Conservation (phyloP, 2,329 filamentous ascomycete genomes). For the Botrytis paeoniae region DNA sequence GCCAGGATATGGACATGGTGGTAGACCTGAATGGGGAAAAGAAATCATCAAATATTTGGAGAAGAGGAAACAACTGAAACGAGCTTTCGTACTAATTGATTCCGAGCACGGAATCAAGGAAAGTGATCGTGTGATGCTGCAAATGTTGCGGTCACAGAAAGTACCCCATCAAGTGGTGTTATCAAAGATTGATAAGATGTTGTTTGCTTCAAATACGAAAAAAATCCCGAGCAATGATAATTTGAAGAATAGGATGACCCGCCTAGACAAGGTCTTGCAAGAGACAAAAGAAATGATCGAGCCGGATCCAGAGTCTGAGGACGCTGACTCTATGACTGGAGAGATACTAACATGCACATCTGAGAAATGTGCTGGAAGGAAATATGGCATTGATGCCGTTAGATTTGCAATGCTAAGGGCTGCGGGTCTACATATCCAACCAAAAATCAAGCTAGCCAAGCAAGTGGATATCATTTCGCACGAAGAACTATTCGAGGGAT, state of each 20-base stretch:
- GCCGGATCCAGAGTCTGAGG: slow-evolving; percentile 38
- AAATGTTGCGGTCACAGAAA: slow-evolving; percentile 51
- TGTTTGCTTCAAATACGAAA: slow-evolving; percentile 38
- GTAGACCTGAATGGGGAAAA: slow-evolving; percentile 58
- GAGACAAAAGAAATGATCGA: slow-evolving; percentile 44
- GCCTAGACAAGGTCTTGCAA: slow-evolving; percentile 42
- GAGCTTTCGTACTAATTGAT: slow-evolving; percentile 64
- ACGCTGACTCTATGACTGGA: slow-evolving; percentile 46
- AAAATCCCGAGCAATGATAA: slow-evolving; percentile 36
- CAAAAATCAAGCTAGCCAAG: slow-evolving; percentile 41
- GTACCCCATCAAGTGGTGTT: slow-evolving; percentile 64
- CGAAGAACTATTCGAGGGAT: slow-evolving; percentile 30
- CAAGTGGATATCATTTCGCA: slow-evolving; percentile 35
- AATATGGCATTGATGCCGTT: slow-evolving; percentile 59
- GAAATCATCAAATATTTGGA: slow-evolving; percentile 68
- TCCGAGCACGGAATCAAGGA: slow-evolving; percentile 60
- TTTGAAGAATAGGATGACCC: slow-evolving; percentile 38
- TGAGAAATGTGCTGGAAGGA: slow-evolving; percentile 46
- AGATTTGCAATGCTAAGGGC: slow-evolving; percentile 63
- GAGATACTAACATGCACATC: slow-evolving; percentile 60
- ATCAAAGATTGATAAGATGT: slow-evolving; percentile 61
- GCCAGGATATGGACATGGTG: slow-evolving; percentile 67
- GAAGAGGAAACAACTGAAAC: slow-evolving; percentile 54
- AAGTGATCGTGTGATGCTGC: slow-evolving; percentile 56
- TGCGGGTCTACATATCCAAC: slow-evolving; percentile 50